Base-by-base conservation (phyloP, 2,329 filamentous ascomycete genomes). In the Zalaria sp. region DNA sequence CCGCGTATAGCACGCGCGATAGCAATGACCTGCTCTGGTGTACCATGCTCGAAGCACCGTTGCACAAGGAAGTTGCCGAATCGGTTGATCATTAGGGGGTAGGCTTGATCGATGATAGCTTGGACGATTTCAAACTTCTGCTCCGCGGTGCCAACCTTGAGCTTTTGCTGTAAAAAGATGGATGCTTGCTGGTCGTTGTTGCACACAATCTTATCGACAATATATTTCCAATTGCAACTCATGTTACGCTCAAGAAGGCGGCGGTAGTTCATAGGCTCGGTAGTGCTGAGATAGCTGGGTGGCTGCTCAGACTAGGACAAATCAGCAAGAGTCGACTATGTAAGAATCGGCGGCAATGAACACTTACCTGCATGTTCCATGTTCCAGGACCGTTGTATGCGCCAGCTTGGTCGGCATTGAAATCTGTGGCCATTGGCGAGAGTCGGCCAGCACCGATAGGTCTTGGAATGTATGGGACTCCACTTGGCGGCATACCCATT, bases 181-280 rank as follows among this genome's bases (percentile, higher is more conserved):
- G 91, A 98, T 6, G 93, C 91, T 63, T 98, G 91, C 63, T 98
- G 91, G 57, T 98, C 91, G 61, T 98, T 96, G 67, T 88, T 95
- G 75, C 86, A 93, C 51, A 98, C 88, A 58, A 98, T 98, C 71
- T 96, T 96, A 68, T 98, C 89, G 42, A 98, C 91, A 53, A 98
- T 95, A 60, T 94, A 95, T 66, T 91, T 93, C 91, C 89, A 98
- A 67, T 98, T 93, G 66, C 89, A 96, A 56, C 84, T 93, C 62
- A 93, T 86, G 58, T 89, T 94, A 56, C 88, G 87, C 57, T 98
- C 91, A 37, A 96, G 77, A 34, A 98, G 74, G 43, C 88, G 87
- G 46, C 91, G 87, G 57, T 96, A 98, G 63, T 98, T 96, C 54
- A 96, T 74, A 7, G 89, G 91, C 62, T 98, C 91, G 5, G 83